Base-by-base conservation (phyloP, 306 rosid species). In the Clitoria ternatea region DNA sequence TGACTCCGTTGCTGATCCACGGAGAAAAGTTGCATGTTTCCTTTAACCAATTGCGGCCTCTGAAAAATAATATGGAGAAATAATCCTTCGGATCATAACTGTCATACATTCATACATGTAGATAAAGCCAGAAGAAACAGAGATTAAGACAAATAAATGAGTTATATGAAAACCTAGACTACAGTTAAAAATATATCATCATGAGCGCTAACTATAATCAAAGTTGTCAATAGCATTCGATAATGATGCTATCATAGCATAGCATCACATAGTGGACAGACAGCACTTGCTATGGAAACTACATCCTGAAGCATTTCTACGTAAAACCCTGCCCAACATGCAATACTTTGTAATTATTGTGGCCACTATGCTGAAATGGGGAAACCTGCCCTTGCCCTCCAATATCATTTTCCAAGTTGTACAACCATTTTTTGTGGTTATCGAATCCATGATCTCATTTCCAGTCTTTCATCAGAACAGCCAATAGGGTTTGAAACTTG, bases 1-100 rank as follows among this genome's bases (percentile, higher is more conserved):
- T 95, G 99, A 83, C 99, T 95, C 43, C 99, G 94, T 85, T 95
- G 99, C 85, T 95, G 99, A 42, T 95, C 99, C 74, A 95, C 86
- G 0, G 99, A 95, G 81, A 83, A 95, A 69, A 95, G 97, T 67
- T 95, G 99, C 99, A 95, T 91, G 77, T 85, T 95, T 75, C 99
- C 99, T 84, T 95, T 95, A 57, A 95, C 99, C 88, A 95, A 73
- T 69, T 95, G 97, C 4, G 96, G 86, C 89, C 91, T 86, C 99
- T 95, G 24, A 29, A 74, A 52, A 82, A 81, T 35, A 66, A 19
- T 56, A 52, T 37, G 37, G 48, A 39, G 39, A 63, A 69, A 74
- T 50, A 75, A 62, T 72, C 18, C 72, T n/a, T n/a, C n/a, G 6
- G 53, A 54, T 59, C 33, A 47, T 6, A 33, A 36, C 15, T 10